Conservation (phyloP, 2,329 filamentous ascomycete species). For the Chrysoporthe puriensis region DNA sequence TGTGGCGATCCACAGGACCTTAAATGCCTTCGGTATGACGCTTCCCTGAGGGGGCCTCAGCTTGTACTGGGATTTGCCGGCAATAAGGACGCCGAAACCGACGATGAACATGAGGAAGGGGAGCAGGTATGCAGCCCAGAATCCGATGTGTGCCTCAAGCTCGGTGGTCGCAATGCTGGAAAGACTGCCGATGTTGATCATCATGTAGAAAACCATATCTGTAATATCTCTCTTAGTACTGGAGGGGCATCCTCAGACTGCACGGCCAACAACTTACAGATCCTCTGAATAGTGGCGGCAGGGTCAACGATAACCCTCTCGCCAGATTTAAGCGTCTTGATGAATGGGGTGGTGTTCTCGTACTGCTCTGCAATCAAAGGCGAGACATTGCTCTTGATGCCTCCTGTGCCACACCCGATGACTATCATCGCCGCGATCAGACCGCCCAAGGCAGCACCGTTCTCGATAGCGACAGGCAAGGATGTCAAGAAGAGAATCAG, state of each 20-base stretch:
- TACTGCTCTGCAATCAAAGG: slow-evolving; percentile 69
- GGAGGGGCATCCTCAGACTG: background rate
- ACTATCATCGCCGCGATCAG: slow-evolving; percentile 28
- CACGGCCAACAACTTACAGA: slow-evolving; percentile 5
- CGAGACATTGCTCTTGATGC: slow-evolving; percentile 67
- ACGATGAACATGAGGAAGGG: slow-evolving; percentile 65
- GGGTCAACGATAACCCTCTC: slow-evolving; percentile 70
- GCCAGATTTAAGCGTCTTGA: slow-evolving; percentile 52
- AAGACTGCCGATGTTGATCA: slow-evolving; percentile 74
- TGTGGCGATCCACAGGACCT: slow-evolving; percentile 70
- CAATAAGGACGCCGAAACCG: slow-evolving; percentile 56
- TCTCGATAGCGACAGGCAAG: slow-evolving; percentile 26
- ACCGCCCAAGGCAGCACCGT: slow-evolving; percentile 27
- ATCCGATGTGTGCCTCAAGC: slow-evolving; percentile 69
- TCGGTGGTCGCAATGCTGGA: slow-evolving; percentile 69
- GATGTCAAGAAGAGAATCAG: slow-evolving; percentile 28
- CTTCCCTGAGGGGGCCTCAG: slow-evolving; percentile 63
- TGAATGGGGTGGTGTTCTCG: slow-evolving; percentile 50
- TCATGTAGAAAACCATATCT: slow-evolving; percentile 65
- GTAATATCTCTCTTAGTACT: slow-evolving; percentile 7
- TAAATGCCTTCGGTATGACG: slow-evolving; percentile 68
- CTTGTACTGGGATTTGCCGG: slow-evolving; percentile 50
- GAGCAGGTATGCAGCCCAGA: slow-evolving; percentile 66
- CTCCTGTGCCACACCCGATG: slow-evolving; percentile 32
- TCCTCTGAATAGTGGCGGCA: slow-evolving; percentile 51